These are phyloP conservation scores for Podospora tetraspora DNA, from an alignment of 495 filamentous ascomycete genomes.

Conservation along the genomic window DNA sequence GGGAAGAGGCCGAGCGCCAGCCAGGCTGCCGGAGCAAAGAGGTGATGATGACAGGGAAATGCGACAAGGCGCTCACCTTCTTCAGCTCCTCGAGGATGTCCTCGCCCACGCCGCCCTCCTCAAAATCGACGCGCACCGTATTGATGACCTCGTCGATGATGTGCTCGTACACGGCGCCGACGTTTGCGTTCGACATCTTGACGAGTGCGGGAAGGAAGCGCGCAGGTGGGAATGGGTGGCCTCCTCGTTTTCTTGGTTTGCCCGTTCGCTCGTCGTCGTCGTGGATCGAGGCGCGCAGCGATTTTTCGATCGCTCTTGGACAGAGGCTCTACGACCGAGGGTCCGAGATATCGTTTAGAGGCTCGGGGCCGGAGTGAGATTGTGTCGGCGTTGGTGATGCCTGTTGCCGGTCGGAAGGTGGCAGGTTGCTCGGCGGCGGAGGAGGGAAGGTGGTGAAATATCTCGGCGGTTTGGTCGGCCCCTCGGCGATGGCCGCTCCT, in stretches of 20 bases:
- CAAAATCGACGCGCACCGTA: conserved; percentile 86
- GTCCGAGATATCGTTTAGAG: neutral
- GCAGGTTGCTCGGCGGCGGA: neutral
- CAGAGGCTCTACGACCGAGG: conserved; percentile 3
- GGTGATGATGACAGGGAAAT: conserved; percentile 25
- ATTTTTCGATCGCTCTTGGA: neutral
- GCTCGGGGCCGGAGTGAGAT: neutral
- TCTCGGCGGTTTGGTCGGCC: neutral
- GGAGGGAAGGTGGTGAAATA: neutral
- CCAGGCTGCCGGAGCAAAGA: neutral
- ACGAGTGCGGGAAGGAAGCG: conserved; percentile 2
- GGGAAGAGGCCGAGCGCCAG: neutral
- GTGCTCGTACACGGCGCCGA: conserved; percentile 74
- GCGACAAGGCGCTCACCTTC: conserved; percentile 53
- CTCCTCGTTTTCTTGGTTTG: neutral
- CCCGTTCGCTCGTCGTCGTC: neutral
- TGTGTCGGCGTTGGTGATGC: conserved; percentile 3
- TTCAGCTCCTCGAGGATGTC: conserved; percentile 76
- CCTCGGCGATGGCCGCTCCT: conserved; percentile 4
- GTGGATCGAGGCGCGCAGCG: neutral
- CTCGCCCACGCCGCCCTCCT: conserved; percentile 89
- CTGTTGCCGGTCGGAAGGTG: neutral
- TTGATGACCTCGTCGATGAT: conserved; percentile 91
- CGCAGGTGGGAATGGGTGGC: neutral
- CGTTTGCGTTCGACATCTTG: conserved; percentile 51